Evolutionary conservation across 1,139 yeast species (phyloP).

Genomic region (Scheffersomyces stambukii): DNA sequence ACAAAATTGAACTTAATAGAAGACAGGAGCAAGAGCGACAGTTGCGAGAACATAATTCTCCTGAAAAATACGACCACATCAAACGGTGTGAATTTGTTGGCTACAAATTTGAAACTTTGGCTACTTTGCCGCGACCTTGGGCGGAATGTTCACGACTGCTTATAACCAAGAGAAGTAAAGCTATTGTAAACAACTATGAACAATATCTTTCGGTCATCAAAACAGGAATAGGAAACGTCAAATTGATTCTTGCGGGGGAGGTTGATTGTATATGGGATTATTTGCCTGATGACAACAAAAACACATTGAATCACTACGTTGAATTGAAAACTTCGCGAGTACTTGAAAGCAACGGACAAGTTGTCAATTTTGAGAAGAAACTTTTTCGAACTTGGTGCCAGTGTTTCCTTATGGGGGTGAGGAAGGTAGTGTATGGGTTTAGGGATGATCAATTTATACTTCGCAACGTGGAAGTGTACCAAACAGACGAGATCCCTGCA

Average conservation of each 20-base stretch:
- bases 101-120: conserved; percentile 77
- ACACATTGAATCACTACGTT: conserved; percentile 67
- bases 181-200: conserved; percentile 62
- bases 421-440: conserved; percentile 77
- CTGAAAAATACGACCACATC: conserved; percentile 30
- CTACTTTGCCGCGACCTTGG: conserved; percentile 79
- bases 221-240: conserved; percentile 76
- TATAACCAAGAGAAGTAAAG: conserved; percentile 61
- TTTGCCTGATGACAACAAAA: conserved; percentile 47
- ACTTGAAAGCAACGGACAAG: conserved; percentile 50
- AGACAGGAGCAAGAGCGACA: conserved; percentile 20
- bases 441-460: conserved; percentile 68
- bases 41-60: conserved; percentile 23
- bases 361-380: conserved; percentile 64
- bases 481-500: conserved; percentile 75
- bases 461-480: conserved; percentile 65
- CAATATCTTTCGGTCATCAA: conserved; percentile 76
- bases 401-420: conserved; percentile 81
- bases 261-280: conserved; percentile 88
- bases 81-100: conserved; percentile 59
- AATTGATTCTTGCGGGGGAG: conserved; percentile 78
- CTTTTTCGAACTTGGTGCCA: conserved; percentile 88
- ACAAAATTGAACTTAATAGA: conserved; percentile 30
- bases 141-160: conserved; percentile 57
- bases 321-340: conserved; percentile 75